Percentiles rank a stretch among this genome's conserved stretches.
Evolutionary conservation across 495 filamentous ascomycete species (phyloP).

Genomic region (Aspergillus homomorphus): DNA sequence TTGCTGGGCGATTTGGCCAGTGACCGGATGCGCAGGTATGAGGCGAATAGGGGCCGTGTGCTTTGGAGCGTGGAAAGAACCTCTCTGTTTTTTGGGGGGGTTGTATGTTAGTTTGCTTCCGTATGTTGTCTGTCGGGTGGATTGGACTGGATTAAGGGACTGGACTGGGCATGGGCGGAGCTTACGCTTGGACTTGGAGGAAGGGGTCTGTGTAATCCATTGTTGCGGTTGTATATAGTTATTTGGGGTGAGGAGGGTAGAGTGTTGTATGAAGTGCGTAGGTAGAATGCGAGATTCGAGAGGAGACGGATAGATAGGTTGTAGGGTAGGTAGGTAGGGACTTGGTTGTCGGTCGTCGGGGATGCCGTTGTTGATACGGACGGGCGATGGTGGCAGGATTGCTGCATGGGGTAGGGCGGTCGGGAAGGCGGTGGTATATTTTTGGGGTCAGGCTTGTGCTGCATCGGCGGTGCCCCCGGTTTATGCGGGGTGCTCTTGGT

Average conservation of each 20-base stretch:
- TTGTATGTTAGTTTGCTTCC: conserved; percentile 6
- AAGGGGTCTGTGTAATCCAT: conserved; percentile 82
- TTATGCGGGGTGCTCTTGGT: no score
- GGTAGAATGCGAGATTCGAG: neutral
- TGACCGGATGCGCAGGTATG: conserved; percentile 93
- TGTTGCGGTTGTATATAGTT: conserved; percentile 20
- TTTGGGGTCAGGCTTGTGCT: neutral
- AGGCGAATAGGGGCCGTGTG: conserved; percentile 83
- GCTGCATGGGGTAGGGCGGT: conserved; percentile 12
- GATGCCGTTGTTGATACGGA: neutral
- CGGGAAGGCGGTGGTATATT: conserved; percentile 8
- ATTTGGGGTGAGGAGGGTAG: neutral
- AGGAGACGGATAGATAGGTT: neutral
- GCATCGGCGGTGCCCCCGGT: no score
- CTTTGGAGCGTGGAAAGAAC: conserved; percentile 76
- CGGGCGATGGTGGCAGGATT: conserved; percentile 1
- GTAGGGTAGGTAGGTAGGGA: neutral
- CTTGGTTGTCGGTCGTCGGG: conserved; percentile 1
- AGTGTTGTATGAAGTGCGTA: neutral
- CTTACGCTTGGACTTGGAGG: conserved; percentile 86
- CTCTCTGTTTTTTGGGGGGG: conserved; percentile 54
- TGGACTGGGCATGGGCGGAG: conserved; percentile 8
- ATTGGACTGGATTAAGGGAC: conserved; percentile 1
- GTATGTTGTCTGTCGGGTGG: neutral
- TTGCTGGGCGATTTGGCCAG: conserved; percentile 65